Conservation (phyloP, 768 basidiomycete genomes). For the Mycena latifolia region DNA sequence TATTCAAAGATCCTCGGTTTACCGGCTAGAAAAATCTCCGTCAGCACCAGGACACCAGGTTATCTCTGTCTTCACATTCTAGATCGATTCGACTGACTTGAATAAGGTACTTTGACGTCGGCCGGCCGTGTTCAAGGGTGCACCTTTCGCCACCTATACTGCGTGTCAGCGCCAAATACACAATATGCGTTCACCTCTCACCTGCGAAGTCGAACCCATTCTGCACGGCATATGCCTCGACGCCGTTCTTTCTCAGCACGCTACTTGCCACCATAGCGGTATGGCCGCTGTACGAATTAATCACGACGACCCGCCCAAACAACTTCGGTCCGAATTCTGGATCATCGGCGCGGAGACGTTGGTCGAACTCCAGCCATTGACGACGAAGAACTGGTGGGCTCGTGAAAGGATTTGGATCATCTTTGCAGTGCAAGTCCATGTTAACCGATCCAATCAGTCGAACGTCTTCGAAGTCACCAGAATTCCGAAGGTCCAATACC, state of each 20-base stretch:
- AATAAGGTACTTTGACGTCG: neutral
- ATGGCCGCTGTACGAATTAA: constrained; percentile 26
- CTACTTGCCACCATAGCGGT: constrained; percentile 20
- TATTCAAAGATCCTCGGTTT: constrained; percentile 15
- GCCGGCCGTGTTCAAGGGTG: constrained; percentile 13
- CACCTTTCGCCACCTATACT: neutral
- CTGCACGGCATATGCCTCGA: constrained; percentile 22
- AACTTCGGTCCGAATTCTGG: constrained; percentile 3
- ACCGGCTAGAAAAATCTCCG: constrained; percentile 1
- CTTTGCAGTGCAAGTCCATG: constrained; percentile 18
- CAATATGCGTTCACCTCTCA: neutral
- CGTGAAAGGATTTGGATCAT: constrained; percentile 23
- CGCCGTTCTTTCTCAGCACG: constrained; percentile 26
- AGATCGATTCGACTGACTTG: constrained; percentile 26
- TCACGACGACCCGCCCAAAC: constrained; percentile 5
- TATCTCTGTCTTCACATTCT: constrained; percentile 11
- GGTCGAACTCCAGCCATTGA: constrained; percentile 27
- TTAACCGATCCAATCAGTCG: constrained; percentile 12
- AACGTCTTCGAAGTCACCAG: constrained; percentile 9
- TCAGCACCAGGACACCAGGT: neutral
- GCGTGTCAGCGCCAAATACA: too few relatives aligned
- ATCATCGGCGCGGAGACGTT: constrained; percentile 1
- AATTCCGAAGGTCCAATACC: constrained; percentile 26
- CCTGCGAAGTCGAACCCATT: constrained; percentile 16
- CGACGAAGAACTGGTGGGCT: constrained; percentile 21